These are phyloP conservation scores for Lobosporangium transversale DNA, from an alignment of 192 early-diverging fungal genomes.

Conservation along the genomic window DNA sequence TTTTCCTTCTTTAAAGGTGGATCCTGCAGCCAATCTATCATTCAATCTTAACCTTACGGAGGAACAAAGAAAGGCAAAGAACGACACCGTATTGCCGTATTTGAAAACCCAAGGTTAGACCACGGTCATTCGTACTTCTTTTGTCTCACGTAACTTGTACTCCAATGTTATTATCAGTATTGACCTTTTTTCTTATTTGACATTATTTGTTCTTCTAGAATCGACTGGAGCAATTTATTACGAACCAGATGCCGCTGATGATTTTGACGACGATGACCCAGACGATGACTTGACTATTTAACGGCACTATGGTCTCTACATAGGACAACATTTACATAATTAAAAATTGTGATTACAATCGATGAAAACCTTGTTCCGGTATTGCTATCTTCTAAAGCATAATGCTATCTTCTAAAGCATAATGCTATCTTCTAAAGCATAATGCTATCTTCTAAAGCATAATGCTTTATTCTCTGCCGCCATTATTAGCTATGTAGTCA, in stretches of 20 bases:
- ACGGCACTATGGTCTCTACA: not conserved
- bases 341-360: too few relatives aligned
- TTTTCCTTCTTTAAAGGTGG: constrained; percentile 43
- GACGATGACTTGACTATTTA: constrained; percentile 92
- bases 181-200: too few relatives aligned
- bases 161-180: too few relatives aligned
- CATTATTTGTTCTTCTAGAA: constrained; percentile 10
- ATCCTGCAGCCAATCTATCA: constrained; percentile 81
- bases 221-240: constrained; percentile 75
- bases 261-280: constrained; percentile 92
- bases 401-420: not conserved
- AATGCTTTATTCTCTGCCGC: too few relatives aligned
- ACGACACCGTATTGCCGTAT: constrained; percentile 84
- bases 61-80: constrained; percentile 78
- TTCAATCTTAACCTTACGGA: constrained; percentile 90
- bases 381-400: too few relatives aligned
- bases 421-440: too few relatives aligned
- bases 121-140: constrained; percentile 5
- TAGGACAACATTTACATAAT: not conserved
- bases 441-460: too few relatives aligned
- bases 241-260: constrained; percentile 86
- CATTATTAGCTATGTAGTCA: too few relatives aligned
- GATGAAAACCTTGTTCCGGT: too few relatives aligned
- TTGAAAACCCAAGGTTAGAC: constrained; percentile 67
- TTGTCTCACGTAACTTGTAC: too few relatives aligned